A percentile compares a stretch with the other conserved stretches of the same genome.
These are phyloP conservation scores for Salinomyces thailandicus DNA, from an alignment of 2,329 filamentous ascomycete genomes.

Conservation along the genomic window DNA sequence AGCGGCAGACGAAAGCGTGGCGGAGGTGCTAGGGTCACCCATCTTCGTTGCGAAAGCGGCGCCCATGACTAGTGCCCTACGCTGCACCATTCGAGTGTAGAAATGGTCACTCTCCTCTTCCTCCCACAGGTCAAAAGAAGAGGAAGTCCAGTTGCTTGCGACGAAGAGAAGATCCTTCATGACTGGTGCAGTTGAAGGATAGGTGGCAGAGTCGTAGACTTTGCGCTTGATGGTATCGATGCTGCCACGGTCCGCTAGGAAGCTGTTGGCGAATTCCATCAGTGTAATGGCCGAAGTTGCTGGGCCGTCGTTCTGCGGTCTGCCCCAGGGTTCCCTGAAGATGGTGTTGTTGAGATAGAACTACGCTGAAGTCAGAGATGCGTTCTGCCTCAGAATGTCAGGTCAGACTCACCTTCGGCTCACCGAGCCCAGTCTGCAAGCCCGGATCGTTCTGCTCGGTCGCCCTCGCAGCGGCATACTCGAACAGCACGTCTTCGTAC, in stretches of 20 bases:
- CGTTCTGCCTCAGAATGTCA: neutral
- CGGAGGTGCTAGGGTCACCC: slow-evolving; percentile 19
- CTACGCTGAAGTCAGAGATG: neutral
- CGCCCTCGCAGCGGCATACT: slow-evolving; percentile 20
- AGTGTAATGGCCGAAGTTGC: slow-evolving; percentile 24
- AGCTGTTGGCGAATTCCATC: slow-evolving; percentile 23
- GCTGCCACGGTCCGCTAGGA: slow-evolving; percentile 20
- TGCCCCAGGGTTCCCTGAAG: slow-evolving; percentile 23
- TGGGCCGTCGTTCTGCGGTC: slow-evolving; percentile 27
- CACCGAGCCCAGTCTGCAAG: slow-evolving; percentile 22
- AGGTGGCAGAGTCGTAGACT: slow-evolving; percentile 21
- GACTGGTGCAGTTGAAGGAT: slow-evolving; percentile 18
- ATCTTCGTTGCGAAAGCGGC: slow-evolving; percentile 21
- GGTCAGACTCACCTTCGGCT: slow-evolving; percentile 17
- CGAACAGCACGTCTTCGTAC: slow-evolving; percentile 19
- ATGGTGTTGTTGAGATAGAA: slow-evolving; percentile 25
- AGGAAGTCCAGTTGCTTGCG: slow-evolving; percentile 21
- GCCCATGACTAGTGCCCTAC: slow-evolving; percentile 21
- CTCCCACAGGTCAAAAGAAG: slow-evolving; percentile 25
- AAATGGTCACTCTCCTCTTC: slow-evolving; percentile 24
- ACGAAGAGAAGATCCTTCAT: slow-evolving; percentile 23
- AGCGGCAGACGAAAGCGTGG: slow-evolving; percentile 18
- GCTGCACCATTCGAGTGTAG: slow-evolving; percentile 24
- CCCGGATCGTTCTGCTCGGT: slow-evolving; percentile 24
- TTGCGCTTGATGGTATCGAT: slow-evolving; percentile 15